A percentile compares a stretch with the other conserved stretches of the same genome.
Evolutionary conservation across 768 basidiomycete species (phyloP).

Genomic region (Mycena venus): DNA sequence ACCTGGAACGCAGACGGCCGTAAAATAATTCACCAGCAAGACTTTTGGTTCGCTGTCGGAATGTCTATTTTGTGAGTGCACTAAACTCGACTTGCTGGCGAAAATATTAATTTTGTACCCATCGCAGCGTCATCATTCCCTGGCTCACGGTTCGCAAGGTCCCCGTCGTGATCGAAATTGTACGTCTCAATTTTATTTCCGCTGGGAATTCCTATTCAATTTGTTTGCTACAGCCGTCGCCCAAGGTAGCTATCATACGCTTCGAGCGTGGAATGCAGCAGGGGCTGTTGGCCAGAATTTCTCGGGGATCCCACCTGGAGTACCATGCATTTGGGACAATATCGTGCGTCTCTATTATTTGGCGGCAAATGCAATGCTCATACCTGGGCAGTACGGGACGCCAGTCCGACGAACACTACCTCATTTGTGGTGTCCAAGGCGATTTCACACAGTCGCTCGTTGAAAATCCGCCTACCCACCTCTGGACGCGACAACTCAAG

Average conservation of each 20-base stretch:
- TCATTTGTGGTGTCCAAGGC: constrained; percentile 89
- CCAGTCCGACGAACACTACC: constrained; percentile 81
- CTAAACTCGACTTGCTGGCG: constrained; percentile 30
- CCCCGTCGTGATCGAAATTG: constrained; percentile 83
- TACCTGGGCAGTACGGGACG: constrained; percentile 69
- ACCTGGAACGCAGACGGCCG: constrained; percentile 69
- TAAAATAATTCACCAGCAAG: constrained; percentile 75
- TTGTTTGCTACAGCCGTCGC: constrained; percentile 70
- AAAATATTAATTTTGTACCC: constrained; percentile 1
- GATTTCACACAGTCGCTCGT: constrained; percentile 83
- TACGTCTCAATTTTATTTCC: constrained; percentile 50
- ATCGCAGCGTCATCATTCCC: constrained; percentile 72
- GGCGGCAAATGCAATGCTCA: background rate
- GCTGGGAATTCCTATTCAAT: background rate
- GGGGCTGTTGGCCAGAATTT: constrained; percentile 83
- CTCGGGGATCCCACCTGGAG: constrained; percentile 81
- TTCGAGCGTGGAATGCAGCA: constrained; percentile 92
- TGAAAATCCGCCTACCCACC: constrained; percentile 74
- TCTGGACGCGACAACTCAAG: constrained; percentile 90
- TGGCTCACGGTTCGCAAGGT: constrained; percentile 86
- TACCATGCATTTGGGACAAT: constrained; percentile 91
- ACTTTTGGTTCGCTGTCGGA: constrained; percentile 83
- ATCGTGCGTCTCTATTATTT: constrained; percentile 65
- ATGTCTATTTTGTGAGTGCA: constrained; percentile 79
- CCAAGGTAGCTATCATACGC: constrained; percentile 83